Conservation (phyloP, 108 stramenopile species). For the Nitzschia sp. region DNA sequence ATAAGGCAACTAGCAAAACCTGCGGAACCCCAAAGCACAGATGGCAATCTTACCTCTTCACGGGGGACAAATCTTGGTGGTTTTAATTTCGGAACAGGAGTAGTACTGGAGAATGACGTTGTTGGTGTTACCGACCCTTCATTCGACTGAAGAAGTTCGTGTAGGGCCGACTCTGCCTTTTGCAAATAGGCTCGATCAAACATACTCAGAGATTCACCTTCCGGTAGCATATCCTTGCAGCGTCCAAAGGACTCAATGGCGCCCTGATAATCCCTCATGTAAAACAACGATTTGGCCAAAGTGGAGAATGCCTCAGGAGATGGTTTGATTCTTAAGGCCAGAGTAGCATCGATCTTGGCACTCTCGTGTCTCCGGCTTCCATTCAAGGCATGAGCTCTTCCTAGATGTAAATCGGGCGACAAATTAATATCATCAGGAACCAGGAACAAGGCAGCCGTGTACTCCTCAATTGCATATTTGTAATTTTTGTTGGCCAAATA, state of each 20-base stretch:
- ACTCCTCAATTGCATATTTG: conserved; percentile 80
- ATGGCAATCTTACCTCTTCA: conserved; percentile 52
- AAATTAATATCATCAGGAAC: conserved; percentile 81
- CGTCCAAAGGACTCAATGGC: conserved; percentile 71
- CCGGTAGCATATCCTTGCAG: conserved; percentile 55
- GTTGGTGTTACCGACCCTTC: background rate
- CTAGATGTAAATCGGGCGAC: conserved; percentile 78
- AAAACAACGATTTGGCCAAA: conserved; percentile 82
- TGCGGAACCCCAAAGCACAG: background rate
- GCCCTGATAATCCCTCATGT: conserved; percentile 75
- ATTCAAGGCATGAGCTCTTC: conserved; percentile 86
- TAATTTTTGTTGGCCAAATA: conserved; percentile 77
- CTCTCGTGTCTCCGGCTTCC: conserved; percentile 77
- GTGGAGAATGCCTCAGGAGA: conserved; percentile 85
- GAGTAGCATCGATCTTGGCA: conserved; percentile 75
- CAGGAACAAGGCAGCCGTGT: conserved; percentile 83
- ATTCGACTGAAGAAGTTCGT: conserved; percentile 40
- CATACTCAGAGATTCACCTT: conserved; percentile 69
- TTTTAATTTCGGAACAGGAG: conserved; percentile 77
- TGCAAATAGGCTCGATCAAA: conserved; percentile 87
- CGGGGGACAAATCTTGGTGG: conserved; percentile 87
- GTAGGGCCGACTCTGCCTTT: conserved; percentile 67
- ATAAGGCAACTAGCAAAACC: too few species aligned
- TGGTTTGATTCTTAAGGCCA: conserved; percentile 72
- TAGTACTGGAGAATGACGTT: conserved; percentile 9